Evolutionary conservation across 108 stramenopile species (phyloP), one percentile per base, ranked within the genome.

Genomic region (Nitzschia inconspicua): DNA sequence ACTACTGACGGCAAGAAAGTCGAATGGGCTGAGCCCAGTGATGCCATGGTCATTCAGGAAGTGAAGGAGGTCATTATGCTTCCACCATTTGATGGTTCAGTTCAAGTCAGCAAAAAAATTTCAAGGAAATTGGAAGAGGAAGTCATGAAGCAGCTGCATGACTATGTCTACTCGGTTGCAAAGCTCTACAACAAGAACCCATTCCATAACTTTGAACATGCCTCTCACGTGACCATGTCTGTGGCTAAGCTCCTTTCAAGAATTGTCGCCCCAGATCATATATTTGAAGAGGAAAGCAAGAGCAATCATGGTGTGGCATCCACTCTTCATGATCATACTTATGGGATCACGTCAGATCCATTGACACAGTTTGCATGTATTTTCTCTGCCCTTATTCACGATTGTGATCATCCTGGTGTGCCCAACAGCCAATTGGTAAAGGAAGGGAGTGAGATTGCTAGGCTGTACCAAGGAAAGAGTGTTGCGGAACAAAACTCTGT

Each of bases 191-290:
- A 39, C 9, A 30, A 40, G 5, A 75, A 78, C 3, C 29, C 20
- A 25, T 83, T 76, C 48, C 77, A 79, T 63, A 76, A 77, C 47
- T 66, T 80, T 20, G 84, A 80, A 31, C 76, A 78, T 39, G 63
- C 73, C 10, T 68, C 74, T 44, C 73, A 82, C 31, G 68, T 70
- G 4, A 54, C 65, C 16, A 56, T 72, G 5, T 60, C 51, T 32
- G 60, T 65, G 7, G 56, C 67, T 53, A 70, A 73, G 20, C 44
- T 70, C 0, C 53, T 70, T 0, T 63, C 61, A 6, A 51, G 61
- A 0, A 56, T 60, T 73, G 0, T 31, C 76, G 32, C 77, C 78
- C 36, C 37, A 76, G 66, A 66, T 79, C 42, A 70, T 71, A 7
- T 57, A 59, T 30, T 18, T 37, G 27, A 64, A 57, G 32, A 7